Evolutionary conservation across 768 basidiomycete species (phyloP).

Genomic region (Sporobolomyces roseus): DNA sequence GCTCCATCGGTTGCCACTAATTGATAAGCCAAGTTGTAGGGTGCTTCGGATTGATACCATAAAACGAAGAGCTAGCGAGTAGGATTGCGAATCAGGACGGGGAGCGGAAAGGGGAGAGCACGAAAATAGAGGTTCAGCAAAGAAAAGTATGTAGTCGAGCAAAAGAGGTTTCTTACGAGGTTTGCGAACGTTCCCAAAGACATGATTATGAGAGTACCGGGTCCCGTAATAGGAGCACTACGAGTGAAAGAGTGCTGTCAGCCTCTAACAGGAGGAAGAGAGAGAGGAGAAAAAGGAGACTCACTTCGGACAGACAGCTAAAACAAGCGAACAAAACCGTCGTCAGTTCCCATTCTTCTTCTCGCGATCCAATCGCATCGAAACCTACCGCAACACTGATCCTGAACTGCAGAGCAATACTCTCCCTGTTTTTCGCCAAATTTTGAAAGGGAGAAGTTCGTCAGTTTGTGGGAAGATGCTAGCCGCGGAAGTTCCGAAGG

Average conservation of each 20-base stretch:
- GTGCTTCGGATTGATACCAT: constrained; percentile 15
- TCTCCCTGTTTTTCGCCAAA: not conserved
- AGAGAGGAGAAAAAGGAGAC: not conserved
- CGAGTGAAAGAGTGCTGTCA: constrained; percentile 16
- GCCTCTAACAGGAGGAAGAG: too few relatives aligned
- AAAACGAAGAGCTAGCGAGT: not conserved
- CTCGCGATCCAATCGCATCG: not conserved
- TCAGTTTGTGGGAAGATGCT: too few relatives aligned
- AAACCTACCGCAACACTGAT: not conserved
- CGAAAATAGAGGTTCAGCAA: not conserved
- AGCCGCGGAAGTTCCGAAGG: too few relatives aligned
- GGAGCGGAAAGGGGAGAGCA: too few relatives aligned
- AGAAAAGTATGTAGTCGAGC: not conserved
- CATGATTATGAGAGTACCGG: constrained; percentile 18
- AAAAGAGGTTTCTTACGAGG: not conserved
- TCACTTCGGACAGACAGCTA: not conserved
- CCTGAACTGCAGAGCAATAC: constrained; percentile 1
- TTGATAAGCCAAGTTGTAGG: constrained; percentile 24
- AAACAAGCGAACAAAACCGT: too few relatives aligned
- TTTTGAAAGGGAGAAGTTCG: not conserved
- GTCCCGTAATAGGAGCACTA: constrained; percentile 15
- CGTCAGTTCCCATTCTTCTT: too few relatives aligned
- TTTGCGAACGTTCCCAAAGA: constrained; percentile 2
- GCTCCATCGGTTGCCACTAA: constrained; percentile 17
- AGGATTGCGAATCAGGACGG: too few relatives aligned